Percentiles rank a stretch among this genome's conserved stretches.
Conservation (phyloP, 768 basidiomycete species). For the Boletus eberwhitei region DNA sequence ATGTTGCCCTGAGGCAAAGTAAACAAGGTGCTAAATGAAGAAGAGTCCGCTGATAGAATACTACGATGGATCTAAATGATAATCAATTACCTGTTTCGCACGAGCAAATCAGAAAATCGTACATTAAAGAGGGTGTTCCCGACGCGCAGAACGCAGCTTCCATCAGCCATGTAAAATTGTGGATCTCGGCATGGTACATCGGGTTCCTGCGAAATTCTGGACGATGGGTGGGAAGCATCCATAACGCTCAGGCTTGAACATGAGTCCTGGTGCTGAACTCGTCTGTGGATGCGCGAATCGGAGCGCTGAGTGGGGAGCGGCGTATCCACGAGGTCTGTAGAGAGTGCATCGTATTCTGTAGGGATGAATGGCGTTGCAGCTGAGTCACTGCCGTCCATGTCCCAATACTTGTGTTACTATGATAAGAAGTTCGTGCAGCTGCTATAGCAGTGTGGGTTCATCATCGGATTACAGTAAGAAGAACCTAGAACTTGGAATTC, state of each 20-base stretch:
- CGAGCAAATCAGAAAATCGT: slow-evolving; percentile 20
- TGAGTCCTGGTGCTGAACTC: slow-evolving; percentile 8
- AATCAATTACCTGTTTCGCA: neutral
- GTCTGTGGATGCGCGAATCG: slow-evolving; percentile 9
- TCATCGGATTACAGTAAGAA: neutral
- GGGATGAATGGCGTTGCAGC: slow-evolving; percentile 20
- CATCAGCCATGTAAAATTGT: slow-evolving; percentile 64
- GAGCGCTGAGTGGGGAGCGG: slow-evolving; percentile 5
- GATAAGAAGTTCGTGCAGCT: neutral
- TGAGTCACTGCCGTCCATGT: slow-evolving; percentile 16
- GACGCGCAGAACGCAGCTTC: slow-evolving; percentile 63
- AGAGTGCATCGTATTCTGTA: slow-evolving; percentile 15
- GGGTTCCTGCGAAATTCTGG: slow-evolving; percentile 7
- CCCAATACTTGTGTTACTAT: neutral
- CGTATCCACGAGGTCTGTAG: neutral
- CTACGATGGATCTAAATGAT: slow-evolving; percentile 52
- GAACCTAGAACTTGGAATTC: neutral
- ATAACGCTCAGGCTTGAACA: neutral
- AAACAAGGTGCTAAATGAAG: slow-evolving; percentile 66
- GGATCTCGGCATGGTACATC: slow-evolving; percentile 37
- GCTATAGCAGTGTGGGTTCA: neutral
- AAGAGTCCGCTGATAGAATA: slow-evolving; percentile 58
- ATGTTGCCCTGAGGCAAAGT: slow-evolving; percentile 56
- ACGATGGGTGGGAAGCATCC: neutral
- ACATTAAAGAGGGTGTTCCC: slow-evolving; percentile 69